Evolutionary conservation across 2,329 filamentous ascomycete genomes (phyloP), one percentile per base, ranked within the genome.

Genomic region (Sarocladium kiliense): DNA sequence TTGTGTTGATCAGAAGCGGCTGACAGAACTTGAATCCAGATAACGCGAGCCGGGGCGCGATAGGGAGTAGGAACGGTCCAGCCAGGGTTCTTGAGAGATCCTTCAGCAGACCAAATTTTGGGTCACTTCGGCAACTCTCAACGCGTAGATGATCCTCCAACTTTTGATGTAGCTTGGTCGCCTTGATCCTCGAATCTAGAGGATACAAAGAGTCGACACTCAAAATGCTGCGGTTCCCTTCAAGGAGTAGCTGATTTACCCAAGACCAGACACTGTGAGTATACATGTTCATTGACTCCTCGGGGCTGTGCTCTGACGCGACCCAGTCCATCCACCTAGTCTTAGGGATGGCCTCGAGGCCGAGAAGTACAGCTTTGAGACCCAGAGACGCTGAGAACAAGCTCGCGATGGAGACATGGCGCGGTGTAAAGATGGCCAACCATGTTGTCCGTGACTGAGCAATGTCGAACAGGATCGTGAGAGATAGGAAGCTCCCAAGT

Each of bases 391-490:
- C 62, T 2, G 68, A 72, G 23, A 74, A 71, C 1, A 76, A 56
- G 2, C 66, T 63, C 0, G 68, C 63, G 30, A 42, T 64, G 68
- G 5, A 39, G 25, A 19, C 19, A 68, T 71, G 63, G 58, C 14
- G 36, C 5, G 55, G 49, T 6, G 45, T 60, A 9, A 44, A 32
- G 50, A 61, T 61, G 44, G 63, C 57, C 30, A 79, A 64, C 67
- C 73, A 79, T 2, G 74, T 57, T 0, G 76, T 78, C 9, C 78
- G 66, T 0, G 66, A 64, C 56, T 74, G 73, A 0, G 69, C 68
- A 2, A 70, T 61, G 36, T 80, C 78, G 23, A 79, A 67, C 1
- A 80, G 60, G 0, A 76, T 58, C 1, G 73, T 74, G 2, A 77
- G 36, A 10, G 72, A 58, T 3, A 80, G 57, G 51, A 74, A 80